Percentiles rank a stretch among this genome's conserved stretches.
phyloP scores from a whole-genome alignment of 2,329 filamentous ascomycete genomes.

The Fusarium foetens region DNA sequence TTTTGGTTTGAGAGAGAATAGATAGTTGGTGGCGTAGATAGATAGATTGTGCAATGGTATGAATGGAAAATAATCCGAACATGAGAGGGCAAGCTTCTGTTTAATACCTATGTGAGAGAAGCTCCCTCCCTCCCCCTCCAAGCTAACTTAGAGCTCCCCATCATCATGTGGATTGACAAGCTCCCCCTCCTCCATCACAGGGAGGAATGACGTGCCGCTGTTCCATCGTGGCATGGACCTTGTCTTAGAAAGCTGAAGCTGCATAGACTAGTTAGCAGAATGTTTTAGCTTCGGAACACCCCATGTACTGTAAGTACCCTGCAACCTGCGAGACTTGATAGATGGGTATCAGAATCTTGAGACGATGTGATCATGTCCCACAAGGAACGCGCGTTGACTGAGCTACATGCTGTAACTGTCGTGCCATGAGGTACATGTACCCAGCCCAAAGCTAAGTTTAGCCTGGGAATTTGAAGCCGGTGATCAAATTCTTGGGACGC shows the following conservation, averaged over 20 bases:
- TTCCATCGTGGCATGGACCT: conserved; percentile 30
- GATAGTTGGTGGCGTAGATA: neutral
- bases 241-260: conserved; percentile 29
- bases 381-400: conserved; percentile 29
- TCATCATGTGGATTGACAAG: conserved; percentile 28
- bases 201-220: conserved; percentile 40
- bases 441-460: conserved; percentile 11
- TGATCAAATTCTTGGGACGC: conserved; percentile 11
- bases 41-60: conserved; percentile 5
- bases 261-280: conserved; percentile 3
- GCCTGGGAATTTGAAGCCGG: neutral
- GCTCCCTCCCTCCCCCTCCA: conserved; percentile 20
- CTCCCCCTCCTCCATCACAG: conserved; percentile 14
- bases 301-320: conserved; percentile 12
- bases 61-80: neutral
- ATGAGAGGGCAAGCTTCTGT: conserved; percentile 24
- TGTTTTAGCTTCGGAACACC: conserved; percentile 16
- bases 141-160: conserved; percentile 1
- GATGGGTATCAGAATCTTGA: neutral
- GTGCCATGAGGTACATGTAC: neutral
- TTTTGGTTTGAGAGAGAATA: neutral
- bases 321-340: conserved; percentile 5
- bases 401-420: conserved; percentile 8
- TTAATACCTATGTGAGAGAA: conserved; percentile 33
- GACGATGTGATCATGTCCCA: conserved; percentile 23